Conservation (phyloP, 371 early-diverging fungal genomes). For the Mucor sp. region DNA sequence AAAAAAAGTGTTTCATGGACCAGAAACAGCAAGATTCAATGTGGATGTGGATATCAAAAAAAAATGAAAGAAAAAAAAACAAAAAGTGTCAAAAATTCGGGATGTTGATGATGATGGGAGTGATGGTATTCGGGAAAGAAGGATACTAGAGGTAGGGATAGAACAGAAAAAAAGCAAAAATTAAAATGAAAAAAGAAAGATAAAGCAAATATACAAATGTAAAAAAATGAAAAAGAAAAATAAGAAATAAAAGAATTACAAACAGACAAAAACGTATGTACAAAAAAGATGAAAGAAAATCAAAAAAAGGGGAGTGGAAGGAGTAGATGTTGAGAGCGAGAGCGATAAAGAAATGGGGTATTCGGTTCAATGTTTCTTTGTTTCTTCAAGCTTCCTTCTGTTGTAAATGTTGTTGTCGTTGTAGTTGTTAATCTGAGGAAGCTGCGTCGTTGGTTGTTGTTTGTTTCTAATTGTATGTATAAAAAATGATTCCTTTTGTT, state of each 20-base stretch:
- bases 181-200: conserved; percentile 9
- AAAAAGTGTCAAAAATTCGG: conserved; percentile 3
- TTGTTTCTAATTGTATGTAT: conserved; percentile 4
- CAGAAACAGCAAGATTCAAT: not conserved
- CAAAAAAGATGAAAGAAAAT: conserved; percentile 14
- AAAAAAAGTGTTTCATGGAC: not conserved
- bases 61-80: conserved; percentile 14
- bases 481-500: conserved; percentile 5
- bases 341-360: not conserved
- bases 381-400: not conserved
- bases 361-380: not conserved
- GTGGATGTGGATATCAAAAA: not conserved
- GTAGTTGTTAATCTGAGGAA: not conserved
- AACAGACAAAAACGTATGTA: conserved; percentile 13
- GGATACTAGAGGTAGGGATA: not conserved
- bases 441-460: not conserved
- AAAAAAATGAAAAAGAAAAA: conserved; percentile 4
- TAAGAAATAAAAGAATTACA: conserved; percentile 8
- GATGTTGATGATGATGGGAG: not conserved
- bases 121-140: not conserved
- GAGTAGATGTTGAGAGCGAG: not conserved
- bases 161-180: conserved; percentile 4
- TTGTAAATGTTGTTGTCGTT: conserved; percentile 3
- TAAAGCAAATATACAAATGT: conserved; percentile 6
- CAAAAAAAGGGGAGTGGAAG: conserved; percentile 1